phyloP scores from a whole-genome alignment of 768 basidiomycete species.

The Gautieria morchelliformis region DNA sequence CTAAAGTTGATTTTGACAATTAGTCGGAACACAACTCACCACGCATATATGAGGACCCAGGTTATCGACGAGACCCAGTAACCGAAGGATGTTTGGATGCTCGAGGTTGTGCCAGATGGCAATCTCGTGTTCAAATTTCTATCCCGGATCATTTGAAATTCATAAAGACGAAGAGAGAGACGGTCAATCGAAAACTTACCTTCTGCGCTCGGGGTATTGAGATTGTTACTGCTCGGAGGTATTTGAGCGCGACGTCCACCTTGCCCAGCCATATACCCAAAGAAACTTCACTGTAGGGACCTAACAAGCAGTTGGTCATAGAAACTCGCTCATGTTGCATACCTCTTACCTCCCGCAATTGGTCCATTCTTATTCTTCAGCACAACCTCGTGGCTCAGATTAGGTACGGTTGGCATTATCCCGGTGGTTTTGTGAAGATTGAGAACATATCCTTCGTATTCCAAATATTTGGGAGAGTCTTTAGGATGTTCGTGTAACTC shows the following conservation, averaged over 20 bases:
- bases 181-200: constrained; percentile 8
- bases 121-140: constrained; percentile 11
- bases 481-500: constrained; percentile 4
- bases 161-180: neutral
- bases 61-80: constrained; percentile 7
- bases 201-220: constrained; percentile 31
- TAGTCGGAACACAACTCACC: neutral
- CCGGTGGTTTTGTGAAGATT: constrained; percentile 41
- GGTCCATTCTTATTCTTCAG: constrained; percentile 32
- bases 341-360: constrained; percentile 29
- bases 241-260: constrained; percentile 50
- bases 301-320: neutral
- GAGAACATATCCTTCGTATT: constrained; percentile 37
- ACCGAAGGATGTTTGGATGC: constrained; percentile 10
- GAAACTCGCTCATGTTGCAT: neutral
- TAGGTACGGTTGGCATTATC: constrained; percentile 42
- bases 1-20: neutral
- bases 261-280: constrained; percentile 45
- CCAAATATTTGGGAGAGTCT: constrained; percentile 16
- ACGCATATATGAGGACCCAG: constrained; percentile 7
- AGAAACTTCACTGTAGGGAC: constrained; percentile 47
- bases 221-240: constrained; percentile 31
- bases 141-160: neutral
- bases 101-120: constrained; percentile 8
- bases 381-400: constrained; percentile 43